Base-by-base conservation (phyloP, 495 filamentous ascomycete species). In the Paragyromitra xinjiangensis region DNA sequence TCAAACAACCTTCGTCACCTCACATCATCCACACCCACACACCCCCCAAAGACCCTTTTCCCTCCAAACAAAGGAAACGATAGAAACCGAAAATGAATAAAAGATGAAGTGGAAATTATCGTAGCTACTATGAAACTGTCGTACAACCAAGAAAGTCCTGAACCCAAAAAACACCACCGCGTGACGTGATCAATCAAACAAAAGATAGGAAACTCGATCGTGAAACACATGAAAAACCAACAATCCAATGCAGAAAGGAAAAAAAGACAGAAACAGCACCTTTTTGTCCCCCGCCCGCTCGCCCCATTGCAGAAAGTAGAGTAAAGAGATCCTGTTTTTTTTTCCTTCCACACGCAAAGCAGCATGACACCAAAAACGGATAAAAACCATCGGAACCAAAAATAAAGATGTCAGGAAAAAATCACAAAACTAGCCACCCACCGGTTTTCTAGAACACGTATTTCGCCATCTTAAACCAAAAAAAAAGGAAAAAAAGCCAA, bases 391-490 rank as follows among this genome's bases (percentile, higher is more conserved):
- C 29, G 29, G 29, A 55, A 64, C 24, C 22, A 37, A 53, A 51
- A 72, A 53, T 65, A 39, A 6, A 34, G 19, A 51, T 50, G 4
- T 26, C 59, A 45, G 16, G 29, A 72, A 72, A 51, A 72, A 72
- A 72, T 58, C 37, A 56, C 80, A 81, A 77, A 77, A 37, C 51
- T 66, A 62, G 61, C 74, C 74, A 40, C 74, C 74, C 74, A 66
- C 74, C 74, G 19, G 55, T 77, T 72, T 76, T 77, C 69, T 77
- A 77, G 69, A 73, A 65, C 45, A 67, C 48, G 37, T 44, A 73
- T 29, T 29, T 73, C 61, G 50, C 61, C 61, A 73, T 73, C 26
- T 48, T 66, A 16, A 73, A 34, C 48, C 19, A 65, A 45, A 19
- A 70, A 59, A 14, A 58, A 61, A 24, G 19, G 11, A 42, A 24